Conservation (phyloP, 2,329 filamentous ascomycete species). For the Pyrenochaeta sp. region DNA sequence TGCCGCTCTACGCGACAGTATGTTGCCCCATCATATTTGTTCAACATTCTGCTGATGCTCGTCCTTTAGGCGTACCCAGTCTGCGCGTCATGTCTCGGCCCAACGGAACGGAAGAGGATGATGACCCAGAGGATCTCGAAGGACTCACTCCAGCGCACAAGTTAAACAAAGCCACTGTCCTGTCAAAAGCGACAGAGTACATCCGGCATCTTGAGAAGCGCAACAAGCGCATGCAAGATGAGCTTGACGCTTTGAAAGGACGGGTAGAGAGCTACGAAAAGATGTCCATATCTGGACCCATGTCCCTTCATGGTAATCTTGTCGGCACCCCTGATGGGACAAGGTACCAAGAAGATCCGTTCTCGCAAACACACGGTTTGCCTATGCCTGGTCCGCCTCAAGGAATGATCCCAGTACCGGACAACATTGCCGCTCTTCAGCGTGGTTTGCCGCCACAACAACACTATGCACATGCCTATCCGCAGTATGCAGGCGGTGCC, state of each 20-base stretch:
- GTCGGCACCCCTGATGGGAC: constrained; percentile 47
- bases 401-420: constrained; percentile 55
- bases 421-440: constrained; percentile 52
- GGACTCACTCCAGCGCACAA: constrained; percentile 83
- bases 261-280: constrained; percentile 73
- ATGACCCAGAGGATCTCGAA: constrained; percentile 80
- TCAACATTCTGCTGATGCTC: neutral
- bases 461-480: constrained; percentile 50
- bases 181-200: constrained; percentile 96
- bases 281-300: constrained; percentile 68
- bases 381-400: constrained; percentile 44
- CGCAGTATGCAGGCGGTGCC: constrained; percentile 36
- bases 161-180: constrained; percentile 94
- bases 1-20: constrained; percentile 83
- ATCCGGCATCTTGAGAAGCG: constrained; percentile 93
- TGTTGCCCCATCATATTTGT: neutral
- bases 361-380: constrained; percentile 35
- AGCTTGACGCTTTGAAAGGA: constrained; percentile 80
- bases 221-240: constrained; percentile 81
- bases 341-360: constrained; percentile 50
- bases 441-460: constrained; percentile 47
- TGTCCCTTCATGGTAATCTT: constrained; percentile 41
- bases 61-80: constrained; percentile 70
- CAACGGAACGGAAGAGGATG: constrained; percentile 70
- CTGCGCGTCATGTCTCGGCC: constrained; percentile 78